Evolutionary conservation across 805 yeast species (phyloP), one percentile per base, ranked within the genome.

Genomic region (Blastobotrys parvus): DNA sequence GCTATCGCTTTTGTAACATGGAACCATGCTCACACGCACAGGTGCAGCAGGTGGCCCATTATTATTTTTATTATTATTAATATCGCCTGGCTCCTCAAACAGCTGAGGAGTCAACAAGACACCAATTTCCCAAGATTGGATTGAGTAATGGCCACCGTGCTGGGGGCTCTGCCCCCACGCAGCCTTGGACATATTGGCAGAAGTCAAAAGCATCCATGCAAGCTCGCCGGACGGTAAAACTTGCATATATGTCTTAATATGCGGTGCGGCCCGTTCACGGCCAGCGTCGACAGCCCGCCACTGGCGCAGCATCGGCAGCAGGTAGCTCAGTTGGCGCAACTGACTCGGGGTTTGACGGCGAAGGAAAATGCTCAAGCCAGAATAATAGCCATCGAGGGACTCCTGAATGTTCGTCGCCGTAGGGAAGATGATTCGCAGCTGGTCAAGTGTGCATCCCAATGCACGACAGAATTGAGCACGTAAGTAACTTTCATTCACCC

Each of bases 141-240:
- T 65, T 50, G 50, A 52, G 45, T 53, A 62, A 44, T 50, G 44
- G 39, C 45, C 32, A 39, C 36, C 37, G 43, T 21, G 39, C 20
- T 60, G 43, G 32, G 57, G 51, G 13, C 65, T 63, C 3, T 56
- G 62, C 0, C 95, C 95, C 95, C 95, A 86, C 1, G 94, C 95
- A 46, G 77, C 82, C 43, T 75, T 75, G 25, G 89, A 80, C 33
- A 84, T 54, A 55, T 86, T 86, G 25, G 86, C 82, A 38, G 88
- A 80, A 0, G 92, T 82, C 56, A 82, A 67, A 4, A 82, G 58
- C 16, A 79, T 71, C 94, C 94, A 86, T 40, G 74, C 71, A 3
- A 82, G 56, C 50, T 76, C 30, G 1, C 47, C 44, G 19, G 29
- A 7, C 20, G 21, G 13, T 11, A 30, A 13, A 17, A 49, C 38